These are phyloP conservation scores for Venturia effusa DNA, from an alignment of 2,329 filamentous ascomycete species.

Conservation along the genomic window DNA sequence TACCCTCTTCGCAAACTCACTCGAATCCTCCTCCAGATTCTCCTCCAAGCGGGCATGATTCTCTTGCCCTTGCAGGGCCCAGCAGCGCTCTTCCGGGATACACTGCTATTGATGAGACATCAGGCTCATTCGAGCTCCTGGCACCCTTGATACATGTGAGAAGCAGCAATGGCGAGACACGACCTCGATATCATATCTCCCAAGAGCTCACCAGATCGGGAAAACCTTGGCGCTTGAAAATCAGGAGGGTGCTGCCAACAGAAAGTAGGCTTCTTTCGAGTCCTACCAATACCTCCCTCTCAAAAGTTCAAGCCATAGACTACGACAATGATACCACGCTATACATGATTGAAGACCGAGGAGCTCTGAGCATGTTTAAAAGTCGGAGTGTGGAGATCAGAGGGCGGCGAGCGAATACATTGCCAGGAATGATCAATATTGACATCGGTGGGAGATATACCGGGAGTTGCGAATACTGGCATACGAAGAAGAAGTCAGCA, in stretches of 20 bases:
- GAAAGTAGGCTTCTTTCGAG: background rate
- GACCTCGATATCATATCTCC: conserved; percentile 6
- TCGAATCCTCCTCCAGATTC: background rate
- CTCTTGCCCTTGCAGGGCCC: background rate
- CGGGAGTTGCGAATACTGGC: conserved; percentile 17
- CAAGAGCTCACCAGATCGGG: conserved; percentile 5
- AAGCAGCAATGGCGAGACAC: background rate
- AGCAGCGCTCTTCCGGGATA: background rate
- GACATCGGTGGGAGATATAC: background rate
- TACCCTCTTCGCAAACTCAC: background rate
- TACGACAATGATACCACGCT: conserved; percentile 8
- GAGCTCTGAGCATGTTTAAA: background rate
- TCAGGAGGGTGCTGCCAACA: conserved; percentile 1
- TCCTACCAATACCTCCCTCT: background rate
- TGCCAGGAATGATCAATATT: conserved; percentile 4
- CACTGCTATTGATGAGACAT: conserved; percentile 1
- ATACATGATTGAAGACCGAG: background rate
- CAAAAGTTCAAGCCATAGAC: background rate
- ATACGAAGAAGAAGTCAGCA: conserved; percentile 14
- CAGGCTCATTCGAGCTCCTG: background rate
- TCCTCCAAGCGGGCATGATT: no score
- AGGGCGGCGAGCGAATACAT: conserved; percentile 3
- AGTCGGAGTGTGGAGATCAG: background rate
- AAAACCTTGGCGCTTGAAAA: conserved; percentile 2
- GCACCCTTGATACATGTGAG: background rate